Conservation (phyloP, 805 yeast genomes). For the Metschnikowia santaceciliae region DNA sequence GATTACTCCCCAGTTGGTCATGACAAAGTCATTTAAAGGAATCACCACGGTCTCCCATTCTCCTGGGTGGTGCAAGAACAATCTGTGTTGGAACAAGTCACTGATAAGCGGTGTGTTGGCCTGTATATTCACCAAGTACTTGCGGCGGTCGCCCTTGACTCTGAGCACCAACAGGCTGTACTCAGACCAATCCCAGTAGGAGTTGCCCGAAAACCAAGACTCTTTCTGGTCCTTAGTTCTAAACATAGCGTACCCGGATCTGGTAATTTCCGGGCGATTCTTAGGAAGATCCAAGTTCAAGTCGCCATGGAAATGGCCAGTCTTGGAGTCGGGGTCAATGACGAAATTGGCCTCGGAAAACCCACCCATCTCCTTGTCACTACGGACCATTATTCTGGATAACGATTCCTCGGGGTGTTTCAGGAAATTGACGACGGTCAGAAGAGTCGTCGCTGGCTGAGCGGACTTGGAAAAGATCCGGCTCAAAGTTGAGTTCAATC, state of each 20-base stretch:
- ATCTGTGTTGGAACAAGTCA: constrained; percentile 77
- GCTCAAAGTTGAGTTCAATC: constrained; percentile 34
- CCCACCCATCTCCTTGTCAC: constrained; percentile 78
- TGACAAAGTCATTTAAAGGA: constrained; percentile 72
- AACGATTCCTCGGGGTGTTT: constrained; percentile 43
- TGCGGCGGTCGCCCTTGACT: constrained; percentile 70
- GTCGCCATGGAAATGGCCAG: constrained; percentile 48
- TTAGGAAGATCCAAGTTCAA: constrained; percentile 53
- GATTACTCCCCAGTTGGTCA: constrained; percentile 75
- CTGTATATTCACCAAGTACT: constrained; percentile 76
- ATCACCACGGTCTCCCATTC: constrained; percentile 82
- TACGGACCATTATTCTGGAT: constrained; percentile 51
- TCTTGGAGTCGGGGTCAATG: constrained; percentile 29
- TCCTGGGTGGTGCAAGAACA: constrained; percentile 67
- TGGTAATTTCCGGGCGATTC: constrained; percentile 29
- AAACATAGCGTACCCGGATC: constrained; percentile 75
- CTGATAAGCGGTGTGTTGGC: constrained; percentile 74
- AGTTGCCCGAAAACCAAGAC: constrained; percentile 34
- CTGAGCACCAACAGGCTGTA: constrained; percentile 60
- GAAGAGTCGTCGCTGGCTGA: constrained; percentile 26
- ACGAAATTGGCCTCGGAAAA: constrained; percentile 61
- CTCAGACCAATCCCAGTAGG: constrained; percentile 67
- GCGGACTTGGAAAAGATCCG: constrained; percentile 33
- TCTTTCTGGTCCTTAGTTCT: constrained; percentile 62
- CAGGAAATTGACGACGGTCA: constrained; percentile 56